phyloP scores from a whole-genome alignment of 192 early-diverging fungal genomes.

The Coemansia sp. region DNA sequence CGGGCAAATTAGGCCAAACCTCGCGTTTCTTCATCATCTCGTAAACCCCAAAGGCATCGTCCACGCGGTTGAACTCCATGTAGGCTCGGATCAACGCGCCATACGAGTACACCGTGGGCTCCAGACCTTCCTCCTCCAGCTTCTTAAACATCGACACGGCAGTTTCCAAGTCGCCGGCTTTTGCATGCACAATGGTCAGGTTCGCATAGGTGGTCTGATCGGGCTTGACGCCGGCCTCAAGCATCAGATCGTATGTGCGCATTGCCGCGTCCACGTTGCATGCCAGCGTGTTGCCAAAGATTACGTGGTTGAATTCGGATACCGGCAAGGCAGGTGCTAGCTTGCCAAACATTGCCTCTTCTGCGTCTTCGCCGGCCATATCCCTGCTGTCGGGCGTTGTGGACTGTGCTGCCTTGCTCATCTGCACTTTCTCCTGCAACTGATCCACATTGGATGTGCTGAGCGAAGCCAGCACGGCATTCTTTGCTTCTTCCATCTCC shows the following conservation, averaged over 20 bases:
- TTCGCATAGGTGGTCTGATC: conserved; percentile 69
- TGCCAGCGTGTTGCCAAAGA: conserved; percentile 65
- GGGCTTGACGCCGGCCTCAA: conserved; percentile 62
- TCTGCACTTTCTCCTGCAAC: conserved; percentile 29
- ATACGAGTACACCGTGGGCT: conserved; percentile 67
- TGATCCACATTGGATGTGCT: conserved; percentile 12
- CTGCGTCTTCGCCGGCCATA: neutral
- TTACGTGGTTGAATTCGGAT: conserved; percentile 55
- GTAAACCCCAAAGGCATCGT: conserved; percentile 75
- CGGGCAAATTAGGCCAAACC: conserved; percentile 56
- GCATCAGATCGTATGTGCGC: conserved; percentile 62
- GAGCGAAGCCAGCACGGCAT: conserved; percentile 30
- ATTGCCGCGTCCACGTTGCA: conserved; percentile 61
- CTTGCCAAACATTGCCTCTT: neutral
- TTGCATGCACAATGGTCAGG: conserved; percentile 77
- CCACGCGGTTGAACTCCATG: conserved; percentile 56
- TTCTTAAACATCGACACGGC: conserved; percentile 64
- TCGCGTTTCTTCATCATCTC: conserved; percentile 67
- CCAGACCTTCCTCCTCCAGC: conserved; percentile 54
- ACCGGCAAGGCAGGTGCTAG: conserved; percentile 21
- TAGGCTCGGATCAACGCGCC: conserved; percentile 71
- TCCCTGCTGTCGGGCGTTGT: neutral
- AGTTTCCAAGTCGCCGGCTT: conserved; percentile 59
- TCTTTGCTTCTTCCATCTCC: conserved; percentile 45
- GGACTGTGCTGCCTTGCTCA: neutral